Conservation (phyloP, 768 basidiomycete species). For the Leccinum pellstonianum region DNA sequence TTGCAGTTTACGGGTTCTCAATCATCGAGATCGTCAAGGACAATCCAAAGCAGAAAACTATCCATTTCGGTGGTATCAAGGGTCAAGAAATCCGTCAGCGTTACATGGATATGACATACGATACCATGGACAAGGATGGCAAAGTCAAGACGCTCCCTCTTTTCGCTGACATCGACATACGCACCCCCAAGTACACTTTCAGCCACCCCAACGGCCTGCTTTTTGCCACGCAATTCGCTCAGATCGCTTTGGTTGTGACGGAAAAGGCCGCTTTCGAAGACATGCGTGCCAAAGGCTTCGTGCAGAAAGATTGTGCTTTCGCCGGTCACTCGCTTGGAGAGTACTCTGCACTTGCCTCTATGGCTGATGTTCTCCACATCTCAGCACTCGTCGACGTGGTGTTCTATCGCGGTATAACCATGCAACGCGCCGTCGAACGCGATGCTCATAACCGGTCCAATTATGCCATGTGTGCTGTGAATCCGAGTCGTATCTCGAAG, state of each 20-base stretch:
- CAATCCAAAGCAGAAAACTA: constrained; percentile 96
- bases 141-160: constrained; percentile 94
- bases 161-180: constrained; percentile 92
- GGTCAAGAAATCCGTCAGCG: constrained; percentile 96
- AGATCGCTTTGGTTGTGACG: constrained; percentile 96
- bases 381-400: constrained; percentile 96
- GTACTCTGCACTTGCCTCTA: constrained; percentile 96
- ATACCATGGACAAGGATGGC: constrained; percentile 94
- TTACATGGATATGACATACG: constrained; percentile 99
- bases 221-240: constrained; percentile 97
- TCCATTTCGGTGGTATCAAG: constrained; percentile 99
- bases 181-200: constrained; percentile 98
- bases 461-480: constrained; percentile 99
- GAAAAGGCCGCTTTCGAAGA: constrained; percentile 99
- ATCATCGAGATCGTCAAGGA: constrained; percentile 99
- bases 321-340: constrained; percentile 98
- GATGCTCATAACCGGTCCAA: constrained; percentile 91
- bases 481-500: constrained; percentile 91
- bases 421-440: constrained; percentile 98
- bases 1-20: constrained; percentile 96
- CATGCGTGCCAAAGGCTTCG: constrained; percentile 93
- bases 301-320: constrained; percentile 90
- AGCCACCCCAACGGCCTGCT: constrained; percentile 92
- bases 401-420: constrained; percentile 99
- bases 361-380: constrained; percentile 94